Percentiles rank a stretch among this genome's conserved stretches.
phyloP scores from a whole-genome alignment of 805 yeast species.

The Blastobotrys chiropterorum region DNA sequence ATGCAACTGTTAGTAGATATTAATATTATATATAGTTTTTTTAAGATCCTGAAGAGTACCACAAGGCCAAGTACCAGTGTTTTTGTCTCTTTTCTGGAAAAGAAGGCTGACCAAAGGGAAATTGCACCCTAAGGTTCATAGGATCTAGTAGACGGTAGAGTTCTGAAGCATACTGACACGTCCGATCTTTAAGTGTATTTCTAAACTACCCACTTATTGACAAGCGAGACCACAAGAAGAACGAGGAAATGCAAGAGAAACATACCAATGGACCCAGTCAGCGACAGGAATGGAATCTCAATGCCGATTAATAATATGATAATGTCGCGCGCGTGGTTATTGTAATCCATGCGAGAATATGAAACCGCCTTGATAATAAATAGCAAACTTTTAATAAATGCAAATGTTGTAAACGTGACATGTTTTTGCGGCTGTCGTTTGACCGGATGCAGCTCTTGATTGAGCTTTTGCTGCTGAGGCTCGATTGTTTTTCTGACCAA shows the following conservation, averaged over 20 bases:
- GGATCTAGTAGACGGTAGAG: too few relatives aligned
- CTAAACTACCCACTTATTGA: too few relatives aligned
- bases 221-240: not conserved
- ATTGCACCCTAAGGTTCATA: too few relatives aligned
- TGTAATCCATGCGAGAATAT: not conserved
- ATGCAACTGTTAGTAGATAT: constrained; percentile 31
- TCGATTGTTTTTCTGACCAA: not conserved
- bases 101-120: too few relatives aligned
- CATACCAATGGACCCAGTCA: not conserved
- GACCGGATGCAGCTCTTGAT: not conserved
- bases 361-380: not conserved
- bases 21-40: not conserved
- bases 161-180: too few relatives aligned
- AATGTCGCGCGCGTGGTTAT: not conserved
- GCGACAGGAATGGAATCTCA: constrained; percentile 7
- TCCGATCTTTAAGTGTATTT: too few relatives aligned
- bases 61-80: too few relatives aligned
- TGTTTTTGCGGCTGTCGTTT: not conserved
- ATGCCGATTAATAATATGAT: constrained; percentile 5
- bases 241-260: not conserved
- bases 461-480: not conserved
- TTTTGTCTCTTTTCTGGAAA: too few relatives aligned
- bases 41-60: not conserved
- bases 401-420: constrained; percentile 1
- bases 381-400: not conserved